A percentile compares a stretch with the other conserved stretches of the same genome.
Evolutionary conservation across 805 yeast genomes (phyloP).

Genomic region (Candida manassasensis): DNA sequence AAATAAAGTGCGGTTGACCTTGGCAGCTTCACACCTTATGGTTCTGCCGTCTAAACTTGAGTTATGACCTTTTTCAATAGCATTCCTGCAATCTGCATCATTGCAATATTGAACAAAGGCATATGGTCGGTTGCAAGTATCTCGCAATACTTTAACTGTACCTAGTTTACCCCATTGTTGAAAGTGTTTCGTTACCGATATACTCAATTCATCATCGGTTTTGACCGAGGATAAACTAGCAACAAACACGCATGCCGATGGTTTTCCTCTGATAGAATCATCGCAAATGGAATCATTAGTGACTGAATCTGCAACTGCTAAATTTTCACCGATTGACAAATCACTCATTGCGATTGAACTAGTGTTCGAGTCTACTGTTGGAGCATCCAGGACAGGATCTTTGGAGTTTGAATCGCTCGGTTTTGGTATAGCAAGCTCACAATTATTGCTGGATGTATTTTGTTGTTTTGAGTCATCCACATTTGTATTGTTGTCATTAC

Average conservation of each 20-base stretch:
- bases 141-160: constrained; percentile 78
- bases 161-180: constrained; percentile 65
- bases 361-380: too few relatives aligned
- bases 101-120: constrained; percentile 84
- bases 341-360: background rate
- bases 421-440: too few relatives aligned
- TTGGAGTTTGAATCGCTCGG: too few relatives aligned
- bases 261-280: constrained; percentile 47
- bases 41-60: constrained; percentile 66
- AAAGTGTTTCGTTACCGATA: constrained; percentile 66
- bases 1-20: constrained; percentile 82
- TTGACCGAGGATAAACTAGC: constrained; percentile 68
- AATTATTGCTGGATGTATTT: too few relatives aligned
- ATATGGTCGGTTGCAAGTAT: constrained; percentile 77
- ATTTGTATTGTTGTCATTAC: too few relatives aligned
- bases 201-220: constrained; percentile 67
- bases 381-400: too few relatives aligned
- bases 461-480: too few relatives aligned
- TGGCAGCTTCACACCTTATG: constrained; percentile 85
- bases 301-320: constrained; percentile 5
- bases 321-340: constrained; percentile 1
- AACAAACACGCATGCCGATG: constrained; percentile 85
- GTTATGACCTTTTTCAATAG: constrained; percentile 66
- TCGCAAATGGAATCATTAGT: background rate
- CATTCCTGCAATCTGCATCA: constrained; percentile 65